A percentile compares a stretch with the other conserved stretches of the same genome.
Conservation (phyloP, 805 yeast species). For the Spathaspora gorwiae region DNA sequence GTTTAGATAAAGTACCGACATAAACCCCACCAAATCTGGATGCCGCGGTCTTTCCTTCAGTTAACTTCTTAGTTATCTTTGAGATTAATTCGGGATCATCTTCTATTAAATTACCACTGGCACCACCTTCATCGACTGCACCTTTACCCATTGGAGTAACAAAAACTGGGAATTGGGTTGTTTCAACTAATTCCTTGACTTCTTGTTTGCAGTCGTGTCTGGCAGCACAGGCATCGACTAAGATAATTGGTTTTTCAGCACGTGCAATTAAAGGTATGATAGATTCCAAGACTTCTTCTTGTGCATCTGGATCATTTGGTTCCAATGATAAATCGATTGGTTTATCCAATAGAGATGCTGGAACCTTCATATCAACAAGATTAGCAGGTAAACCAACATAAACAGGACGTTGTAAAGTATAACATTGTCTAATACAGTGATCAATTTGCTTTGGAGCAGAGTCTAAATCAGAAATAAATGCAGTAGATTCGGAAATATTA, state of each 20-base stretch:
- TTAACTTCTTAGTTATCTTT: conserved; percentile 19
- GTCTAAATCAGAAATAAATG: conserved; percentile 31
- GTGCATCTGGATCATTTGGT: conserved; percentile 33
- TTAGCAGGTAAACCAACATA: conserved; percentile 38
- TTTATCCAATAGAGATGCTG: conserved; percentile 28
- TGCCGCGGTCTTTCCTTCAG: conserved; percentile 15
- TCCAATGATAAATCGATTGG: conserved; percentile 32
- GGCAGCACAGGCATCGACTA: conserved; percentile 39
- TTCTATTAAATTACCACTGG: conserved; percentile 20
- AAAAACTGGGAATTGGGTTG: conserved; percentile 38
- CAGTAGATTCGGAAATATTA: conserved; percentile 33
- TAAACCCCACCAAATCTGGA: conserved; percentile 37
- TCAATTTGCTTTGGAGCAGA: conserved; percentile 37
- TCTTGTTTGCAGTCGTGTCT: conserved; percentile 34
- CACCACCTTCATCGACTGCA: conserved; percentile 33
- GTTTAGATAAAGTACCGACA: conserved; percentile 35
- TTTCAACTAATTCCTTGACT: conserved; percentile 28
- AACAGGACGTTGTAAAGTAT: conserved; percentile 35
- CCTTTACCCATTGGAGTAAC: conserved; percentile 42
- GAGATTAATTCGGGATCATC: conserved; percentile 22
- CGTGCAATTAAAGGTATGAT: conserved; percentile 21
- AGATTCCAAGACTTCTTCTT: conserved; percentile 30
- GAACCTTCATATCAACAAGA: conserved; percentile 34
- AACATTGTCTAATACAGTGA: conserved; percentile 36
- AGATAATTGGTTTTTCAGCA: conserved; percentile 30